These are phyloP conservation scores for Neofusicoccum parvum DNA, from an alignment of 2,329 filamentous ascomycete species.

Conservation along the genomic window DNA sequence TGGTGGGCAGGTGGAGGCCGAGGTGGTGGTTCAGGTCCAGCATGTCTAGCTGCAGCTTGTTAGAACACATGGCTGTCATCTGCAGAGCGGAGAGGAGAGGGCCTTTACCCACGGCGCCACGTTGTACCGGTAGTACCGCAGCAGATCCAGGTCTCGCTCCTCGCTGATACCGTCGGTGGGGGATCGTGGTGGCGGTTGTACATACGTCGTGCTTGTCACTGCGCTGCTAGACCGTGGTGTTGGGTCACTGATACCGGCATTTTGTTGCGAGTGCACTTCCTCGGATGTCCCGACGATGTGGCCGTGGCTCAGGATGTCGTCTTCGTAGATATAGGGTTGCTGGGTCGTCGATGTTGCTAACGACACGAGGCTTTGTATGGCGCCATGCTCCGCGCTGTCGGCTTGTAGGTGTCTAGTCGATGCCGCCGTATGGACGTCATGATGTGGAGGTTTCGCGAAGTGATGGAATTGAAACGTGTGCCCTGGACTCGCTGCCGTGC, in stretches of 20 bases:
- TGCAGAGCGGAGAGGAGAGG: background rate
- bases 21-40: slow-evolving; percentile 58
- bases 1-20: slow-evolving; percentile 52
- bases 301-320: slow-evolving; percentile 26
- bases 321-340: slow-evolving; percentile 29
- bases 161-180: background rate
- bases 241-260: background rate
- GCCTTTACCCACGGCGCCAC: slow-evolving; percentile 54
- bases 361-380: background rate
- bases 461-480: background rate
- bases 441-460: background rate
- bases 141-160: slow-evolving; percentile 38
- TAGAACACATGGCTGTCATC: slow-evolving; percentile 1
- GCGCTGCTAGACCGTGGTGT: background rate
- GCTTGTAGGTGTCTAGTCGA: background rate
- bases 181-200: background rate
- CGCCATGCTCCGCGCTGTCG: slow-evolving; percentile 8
- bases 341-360: slow-evolving; percentile 20
- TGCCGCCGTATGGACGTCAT: background rate
- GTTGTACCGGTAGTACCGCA: slow-evolving; percentile 52
- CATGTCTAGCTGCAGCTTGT: slow-evolving; percentile 54
- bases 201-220: background rate
- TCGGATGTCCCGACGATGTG: background rate
- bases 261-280: background rate
- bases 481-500: background rate